Evolutionary conservation across 1,139 yeast genomes (phyloP).

Genomic region (Sugiyamaella grinbergsii): DNA sequence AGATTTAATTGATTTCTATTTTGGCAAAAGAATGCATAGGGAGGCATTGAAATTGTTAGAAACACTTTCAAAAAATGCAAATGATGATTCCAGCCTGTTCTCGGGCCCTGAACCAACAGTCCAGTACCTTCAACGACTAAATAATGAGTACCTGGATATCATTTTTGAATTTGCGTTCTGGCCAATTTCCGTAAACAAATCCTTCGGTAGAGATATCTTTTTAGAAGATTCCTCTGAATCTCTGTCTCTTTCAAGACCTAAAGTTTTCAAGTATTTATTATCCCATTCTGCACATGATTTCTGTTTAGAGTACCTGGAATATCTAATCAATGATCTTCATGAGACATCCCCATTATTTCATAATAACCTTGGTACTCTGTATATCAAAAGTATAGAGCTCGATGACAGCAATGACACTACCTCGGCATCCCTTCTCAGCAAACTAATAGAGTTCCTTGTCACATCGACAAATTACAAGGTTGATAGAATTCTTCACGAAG

Average conservation of each 20-base stretch:
- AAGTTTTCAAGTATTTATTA: slow-evolving; percentile 53
- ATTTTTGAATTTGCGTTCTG: slow-evolving; percentile 62
- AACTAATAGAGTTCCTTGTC: slow-evolving; percentile 37
- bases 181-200: slow-evolving; percentile 51
- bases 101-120: slow-evolving; percentile 56
- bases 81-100: slow-evolving; percentile 23
- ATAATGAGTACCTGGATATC: slow-evolving; percentile 53
- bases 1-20: slow-evolving; percentile 81
- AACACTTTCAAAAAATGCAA: slow-evolving; percentile 34
- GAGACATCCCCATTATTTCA: slow-evolving; percentile 51
- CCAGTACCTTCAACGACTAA: slow-evolving; percentile 65
- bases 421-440: slow-evolving; percentile 26
- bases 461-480: slow-evolving; percentile 42
- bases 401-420: slow-evolving; percentile 24
- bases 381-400: slow-evolving; percentile 47
- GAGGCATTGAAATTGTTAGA: slow-evolving; percentile 67
- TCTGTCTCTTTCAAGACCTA: slow-evolving; percentile 56
- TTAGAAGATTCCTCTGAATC: slow-evolving; percentile 67
- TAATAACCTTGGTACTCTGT: slow-evolving; percentile 59
- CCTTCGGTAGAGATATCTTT: slow-evolving; percentile 57
- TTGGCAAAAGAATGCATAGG: slow-evolving; percentile 60
- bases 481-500: slow-evolving; percentile 38
- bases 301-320: slow-evolving; percentile 63
- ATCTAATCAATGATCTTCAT: slow-evolving; percentile 50
- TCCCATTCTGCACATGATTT: slow-evolving; percentile 39